phyloP scores from a whole-genome alignment of 2,329 filamentous ascomycete species.

The Graphilbum fragrans region DNA sequence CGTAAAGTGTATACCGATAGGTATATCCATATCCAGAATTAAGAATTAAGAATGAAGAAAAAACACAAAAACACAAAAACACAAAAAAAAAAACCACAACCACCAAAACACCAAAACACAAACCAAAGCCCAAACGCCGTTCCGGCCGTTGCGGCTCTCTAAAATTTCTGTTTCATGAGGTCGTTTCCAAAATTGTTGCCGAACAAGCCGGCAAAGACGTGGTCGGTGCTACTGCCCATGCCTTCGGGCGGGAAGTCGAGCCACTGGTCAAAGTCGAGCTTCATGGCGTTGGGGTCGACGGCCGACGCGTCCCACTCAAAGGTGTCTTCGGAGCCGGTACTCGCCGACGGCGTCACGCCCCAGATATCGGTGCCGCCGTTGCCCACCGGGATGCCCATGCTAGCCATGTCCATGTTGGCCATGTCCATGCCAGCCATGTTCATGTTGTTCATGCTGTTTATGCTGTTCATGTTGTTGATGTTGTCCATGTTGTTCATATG shows the following conservation, averaged over 20 bases:
- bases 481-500: neutral
- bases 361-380: constrained; percentile 16
- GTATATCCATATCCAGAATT: too few species aligned
- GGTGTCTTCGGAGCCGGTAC: constrained; percentile 27
- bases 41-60: neutral
- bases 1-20: too few species aligned
- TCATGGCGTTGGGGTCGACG: constrained; percentile 22
- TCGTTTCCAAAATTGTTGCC: constrained; percentile 10
- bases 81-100: neutral
- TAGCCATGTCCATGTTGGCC: constrained; percentile 25
- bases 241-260: constrained; percentile 43
- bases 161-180: constrained; percentile 7
- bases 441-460: neutral
- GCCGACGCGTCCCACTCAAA: constrained; percentile 43
- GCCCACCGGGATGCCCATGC: too few species aligned
- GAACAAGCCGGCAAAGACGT: constrained; percentile 16
- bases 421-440: too few species aligned
- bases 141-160: too few species aligned
- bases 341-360: constrained; percentile 31
- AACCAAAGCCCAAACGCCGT: neutral
- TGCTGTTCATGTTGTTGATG: neutral
- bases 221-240: constrained; percentile 13
- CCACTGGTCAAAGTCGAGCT: constrained; percentile 48
- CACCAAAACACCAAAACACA: neutral
- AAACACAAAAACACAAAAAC: neutral